Evolutionary conservation across 78 protist species (phyloP), one percentile per base, ranked within the genome.

Genomic region (Cavenderia fasciculata): DNA sequence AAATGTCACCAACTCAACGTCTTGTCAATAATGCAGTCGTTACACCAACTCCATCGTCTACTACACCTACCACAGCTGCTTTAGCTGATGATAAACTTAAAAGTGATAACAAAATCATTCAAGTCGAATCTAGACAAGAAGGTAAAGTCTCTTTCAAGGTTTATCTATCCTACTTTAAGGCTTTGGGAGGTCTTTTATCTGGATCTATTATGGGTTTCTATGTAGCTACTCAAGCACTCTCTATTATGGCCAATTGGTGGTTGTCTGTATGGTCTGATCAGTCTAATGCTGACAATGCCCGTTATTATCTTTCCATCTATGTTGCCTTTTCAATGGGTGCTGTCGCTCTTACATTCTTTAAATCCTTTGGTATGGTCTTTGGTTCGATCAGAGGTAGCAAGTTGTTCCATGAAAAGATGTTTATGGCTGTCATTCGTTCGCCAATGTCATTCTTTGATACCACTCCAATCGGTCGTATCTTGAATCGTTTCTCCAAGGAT

Each of bases 391-490:
- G 72, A 59, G 94, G 95, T 25, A 59, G 90, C 2, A 31, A 61
- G 59, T 16, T 41, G 23, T 66, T 88, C 74, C 92, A 70, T 49
- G 82, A 87, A 61, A 59, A 40, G 27, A 57, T 88, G 79, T 76
- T 97, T 34, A 56, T 74, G 14, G 31, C 72, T 33, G 95, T 97
- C 18, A 44, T 97, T 56, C 86, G 92, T 51, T 91, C 97, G n/a
- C 99, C 99, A 59, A 95, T 96, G 96, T 40, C 85, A n/a, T 98
- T 97, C 93, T 97, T 96, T 70, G 99, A 97, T 78, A 85, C 95
- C 2, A 97, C 98, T 4, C 99, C 99, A 8, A 56, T 90, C 8
- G 99, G 99, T 19, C 86, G 98, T 12, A 94, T 98, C 51, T 56
- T 98, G 38, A 97, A 96, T 76, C 95, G 98, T 79, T 98, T 98